Conservation (phyloP, 768 basidiomycete species). For the Kondoa subrosea region DNA sequence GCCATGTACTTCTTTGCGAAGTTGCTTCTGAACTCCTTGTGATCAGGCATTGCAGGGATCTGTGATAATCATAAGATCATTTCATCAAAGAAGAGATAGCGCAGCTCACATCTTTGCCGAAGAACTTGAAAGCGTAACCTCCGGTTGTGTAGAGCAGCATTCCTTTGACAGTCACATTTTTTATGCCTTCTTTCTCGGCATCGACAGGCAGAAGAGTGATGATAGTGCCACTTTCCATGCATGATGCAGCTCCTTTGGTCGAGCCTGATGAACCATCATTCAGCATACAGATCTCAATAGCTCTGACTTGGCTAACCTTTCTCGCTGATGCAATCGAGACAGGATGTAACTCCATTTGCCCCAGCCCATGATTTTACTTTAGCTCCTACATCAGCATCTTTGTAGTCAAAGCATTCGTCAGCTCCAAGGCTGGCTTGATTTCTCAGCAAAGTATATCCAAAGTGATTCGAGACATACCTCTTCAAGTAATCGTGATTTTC, state of each 20-base stretch:
- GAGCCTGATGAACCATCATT: neutral
- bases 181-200: neutral
- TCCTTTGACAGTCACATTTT: neutral
- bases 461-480: slow-evolving; percentile 27
- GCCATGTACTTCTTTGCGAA: neutral
- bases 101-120: neutral
- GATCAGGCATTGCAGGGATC: neutral
- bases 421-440: slow-evolving; percentile 34
- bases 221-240: neutral
- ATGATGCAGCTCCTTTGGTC: neutral
- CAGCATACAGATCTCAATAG: neutral
- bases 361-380: slow-evolving; percentile 11
- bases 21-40: neutral
- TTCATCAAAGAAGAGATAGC: neutral
- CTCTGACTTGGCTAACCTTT: neutral
- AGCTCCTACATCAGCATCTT: slow-evolving; percentile 9
- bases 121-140: neutral
- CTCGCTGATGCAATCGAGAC: slow-evolving; percentile 3
- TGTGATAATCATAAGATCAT: neutral
- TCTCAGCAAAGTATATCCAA: neutral
- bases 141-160: neutral
- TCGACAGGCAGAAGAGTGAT: neutral
- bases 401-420: slow-evolving; percentile 52
- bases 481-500: slow-evolving; percentile 36
- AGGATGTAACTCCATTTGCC: neutral